Conservation (phyloP, 1,139 yeast genomes). For the Taphrina communis region DNA sequence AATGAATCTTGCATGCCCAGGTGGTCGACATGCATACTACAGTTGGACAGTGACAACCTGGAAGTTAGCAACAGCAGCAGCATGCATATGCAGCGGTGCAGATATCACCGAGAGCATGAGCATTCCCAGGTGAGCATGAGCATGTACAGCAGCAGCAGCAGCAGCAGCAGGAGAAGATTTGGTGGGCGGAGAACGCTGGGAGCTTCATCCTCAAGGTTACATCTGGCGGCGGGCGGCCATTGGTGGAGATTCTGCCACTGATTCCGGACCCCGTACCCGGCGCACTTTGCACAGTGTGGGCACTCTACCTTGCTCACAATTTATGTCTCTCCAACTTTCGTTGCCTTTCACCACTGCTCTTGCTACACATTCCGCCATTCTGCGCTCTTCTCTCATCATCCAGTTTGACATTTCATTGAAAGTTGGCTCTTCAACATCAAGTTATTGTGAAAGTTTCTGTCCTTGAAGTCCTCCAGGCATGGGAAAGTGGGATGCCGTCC, state of each 20-base stretch:
- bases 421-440: too few species aligned
- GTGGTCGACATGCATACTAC: too few species aligned
- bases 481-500: slow-evolving; percentile 20
- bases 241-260: slow-evolving; percentile 13
- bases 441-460: too few species aligned
- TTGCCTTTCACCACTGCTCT: background rate
- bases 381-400: slow-evolving; percentile 1
- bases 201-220: slow-evolving; percentile 11
- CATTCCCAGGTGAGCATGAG: too few species aligned
- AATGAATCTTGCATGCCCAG: too few species aligned
- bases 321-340: background rate
- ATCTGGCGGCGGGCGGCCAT: background rate
- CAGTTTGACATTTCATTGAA: background rate
- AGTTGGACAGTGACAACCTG: too few species aligned
- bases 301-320: background rate
- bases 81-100: too few species aligned
- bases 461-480: background rate
- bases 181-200: background rate
- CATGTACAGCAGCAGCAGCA: too few species aligned
- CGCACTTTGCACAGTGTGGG: background rate
- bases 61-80: too few species aligned
- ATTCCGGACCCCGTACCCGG: slow-evolving; percentile 8
- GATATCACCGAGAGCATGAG: too few species aligned
- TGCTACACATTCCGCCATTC: background rate
- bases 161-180: too few species aligned